These are phyloP conservation scores for Termitomyces sp. DNA, from an alignment of 768 basidiomycete genomes.

Conservation along the genomic window DNA sequence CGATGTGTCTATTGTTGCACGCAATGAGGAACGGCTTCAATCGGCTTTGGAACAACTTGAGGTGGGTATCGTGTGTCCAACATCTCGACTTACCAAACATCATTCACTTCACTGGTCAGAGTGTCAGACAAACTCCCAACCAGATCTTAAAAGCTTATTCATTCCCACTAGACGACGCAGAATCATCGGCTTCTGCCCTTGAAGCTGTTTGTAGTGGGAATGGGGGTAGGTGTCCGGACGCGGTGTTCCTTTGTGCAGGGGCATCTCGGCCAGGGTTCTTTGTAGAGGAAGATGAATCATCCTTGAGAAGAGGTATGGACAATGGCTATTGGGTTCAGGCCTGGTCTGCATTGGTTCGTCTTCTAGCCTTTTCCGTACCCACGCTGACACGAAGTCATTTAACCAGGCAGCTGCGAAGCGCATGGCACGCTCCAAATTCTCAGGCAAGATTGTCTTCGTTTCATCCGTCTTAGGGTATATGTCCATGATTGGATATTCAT, in stretches of 20 bases:
- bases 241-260: slow-evolving; percentile 80
- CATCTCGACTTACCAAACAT: slow-evolving; percentile 4
- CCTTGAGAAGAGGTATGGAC: slow-evolving; percentile 47
- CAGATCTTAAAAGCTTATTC: slow-evolving; percentile 70
- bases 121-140: slow-evolving; percentile 45
- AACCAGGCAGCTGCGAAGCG: slow-evolving; percentile 62
- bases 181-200: slow-evolving; percentile 58
- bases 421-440: slow-evolving; percentile 52
- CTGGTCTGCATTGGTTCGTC: slow-evolving; percentile 52
- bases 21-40: slow-evolving; percentile 62
- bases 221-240: slow-evolving; percentile 64
- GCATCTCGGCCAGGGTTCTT: slow-evolving; percentile 68
- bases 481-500: slow-evolving; percentile 73
- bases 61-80: slow-evolving; percentile 44
- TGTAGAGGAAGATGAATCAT: slow-evolving; percentile 61
- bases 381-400: slow-evolving; percentile 26
- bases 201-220: slow-evolving; percentile 53
- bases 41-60: slow-evolving; percentile 63
- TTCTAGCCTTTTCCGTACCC: slow-evolving; percentile 29
- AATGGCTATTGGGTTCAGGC: slow-evolving; percentile 50
- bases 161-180: slow-evolving; percentile 53
- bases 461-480: slow-evolving; percentile 78
- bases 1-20: slow-evolving; percentile 83
- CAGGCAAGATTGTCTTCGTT: slow-evolving; percentile 75
- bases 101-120: slow-evolving; percentile 31